These are phyloP conservation scores for Meyerozyma elateridarum DNA, from an alignment of 1,139 yeast genomes.

Conservation along the genomic window DNA sequence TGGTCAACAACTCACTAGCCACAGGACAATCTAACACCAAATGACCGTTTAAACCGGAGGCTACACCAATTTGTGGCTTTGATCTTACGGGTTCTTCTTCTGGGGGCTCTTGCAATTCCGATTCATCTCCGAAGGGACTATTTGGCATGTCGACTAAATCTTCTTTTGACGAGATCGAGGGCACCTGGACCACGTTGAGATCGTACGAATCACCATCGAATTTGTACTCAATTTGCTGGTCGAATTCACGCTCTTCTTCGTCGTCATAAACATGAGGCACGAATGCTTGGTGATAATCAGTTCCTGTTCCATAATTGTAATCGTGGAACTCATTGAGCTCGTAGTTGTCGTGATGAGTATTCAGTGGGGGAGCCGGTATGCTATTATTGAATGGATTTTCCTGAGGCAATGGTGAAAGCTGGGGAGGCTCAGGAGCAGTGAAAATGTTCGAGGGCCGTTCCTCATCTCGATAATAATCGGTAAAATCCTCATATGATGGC, in stretches of 20 bases:
- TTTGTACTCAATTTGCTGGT: conserved; percentile 36
- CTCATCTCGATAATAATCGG: conserved; percentile 11
- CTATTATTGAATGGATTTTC: conserved; percentile 10
- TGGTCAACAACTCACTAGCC: conserved; percentile 41
- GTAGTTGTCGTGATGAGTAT: conserved; percentile 5
- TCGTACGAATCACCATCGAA: conserved; percentile 45
- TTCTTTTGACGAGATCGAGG: conserved; percentile 16
- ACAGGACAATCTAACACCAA: conserved; percentile 50
- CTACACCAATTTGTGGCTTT: conserved; percentile 35
- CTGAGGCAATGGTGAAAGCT: conserved; percentile 6
- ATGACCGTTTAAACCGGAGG: conserved; percentile 42
- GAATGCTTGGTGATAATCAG: conserved; percentile 34
- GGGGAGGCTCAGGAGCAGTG: conserved; percentile 5
- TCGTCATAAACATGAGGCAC: conserved; percentile 46
- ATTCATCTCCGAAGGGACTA: conserved; percentile 31
- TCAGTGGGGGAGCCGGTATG: conserved; percentile 8
- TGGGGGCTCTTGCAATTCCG: conserved; percentile 23
- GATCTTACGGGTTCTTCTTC: conserved; percentile 30
- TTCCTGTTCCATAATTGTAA: conserved; percentile 5
- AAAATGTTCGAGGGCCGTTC: conserved; percentile 11
- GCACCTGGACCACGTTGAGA: conserved; percentile 30
- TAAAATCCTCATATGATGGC: conserved; percentile 9
- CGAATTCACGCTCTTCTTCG: conserved; percentile 39
- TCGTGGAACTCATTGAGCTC: conserved; percentile 7
- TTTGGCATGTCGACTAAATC: conserved; percentile 11